Base-by-base conservation (phyloP, 176 grass and related monocot genomes). In the Oryza coarctata region DNA sequence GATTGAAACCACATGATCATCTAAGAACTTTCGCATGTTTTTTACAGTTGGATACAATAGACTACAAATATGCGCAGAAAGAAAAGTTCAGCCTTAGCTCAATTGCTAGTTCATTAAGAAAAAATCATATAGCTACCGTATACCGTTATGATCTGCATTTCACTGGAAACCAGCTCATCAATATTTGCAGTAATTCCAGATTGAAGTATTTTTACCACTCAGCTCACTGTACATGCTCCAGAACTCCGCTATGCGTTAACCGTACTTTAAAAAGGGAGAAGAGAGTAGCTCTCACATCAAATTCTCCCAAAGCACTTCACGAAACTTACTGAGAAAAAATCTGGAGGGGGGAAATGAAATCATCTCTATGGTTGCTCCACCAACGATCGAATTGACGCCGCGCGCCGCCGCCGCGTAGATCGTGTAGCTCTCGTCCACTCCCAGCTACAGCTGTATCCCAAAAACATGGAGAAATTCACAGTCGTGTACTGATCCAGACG, bases 401-500 rank as follows among this genome's bases (percentile, higher is more conserved):
- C 60, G 81, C 41, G 73, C 63, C 8, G 73, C 81, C 6, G 65
- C 87, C 49, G 91, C 74, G 38, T 86, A 93, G 78, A 93, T 88
- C 9, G 63, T 66, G 77, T 98, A 98, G 82, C 96, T 95, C 92
- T 98, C 96, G 50, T 98, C 96, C 38, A 93, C 90, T 30, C 93
- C 96, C 29, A 95, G 71, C 61, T 88, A 86, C 28, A 98, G 38
- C 96, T 98, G 34, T 17, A 80, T 6, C 68, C 0, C 45, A 18
- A 29, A 50, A 29, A 73, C 68, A 30, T 1, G 12, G 1, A 29
- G 62, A 63, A 77, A 52, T 33, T 55, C 60, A 83, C 47, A 38
- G 12, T 43, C 32, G 36, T 3, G 17, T 20, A 14, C 61, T 43
- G 43, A 39, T 67, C 33, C 34, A 77, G 7, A 27, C 65, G 61